phyloP scores from a whole-genome alignment of 140 eudicot species.

The Oenanthe javanica region DNA sequence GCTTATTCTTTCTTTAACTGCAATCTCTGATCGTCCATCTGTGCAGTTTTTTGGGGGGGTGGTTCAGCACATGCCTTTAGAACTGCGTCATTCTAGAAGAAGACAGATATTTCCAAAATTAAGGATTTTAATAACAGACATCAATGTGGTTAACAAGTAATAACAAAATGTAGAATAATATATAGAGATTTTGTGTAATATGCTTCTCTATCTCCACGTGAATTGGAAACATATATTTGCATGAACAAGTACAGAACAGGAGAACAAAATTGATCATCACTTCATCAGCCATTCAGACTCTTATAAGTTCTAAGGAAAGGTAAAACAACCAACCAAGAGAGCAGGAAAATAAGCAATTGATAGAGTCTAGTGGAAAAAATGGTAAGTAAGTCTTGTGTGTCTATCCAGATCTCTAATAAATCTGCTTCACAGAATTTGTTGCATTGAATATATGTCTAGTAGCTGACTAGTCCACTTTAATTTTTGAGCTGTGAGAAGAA shows the following conservation, averaged over 20 bases:
- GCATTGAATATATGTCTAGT: neutral
- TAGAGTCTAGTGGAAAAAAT: too few species aligned
- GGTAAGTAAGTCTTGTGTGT: neutral
- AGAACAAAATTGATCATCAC: neutral
- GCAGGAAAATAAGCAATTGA: too few species aligned
- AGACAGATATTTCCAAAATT: slow-evolving; percentile 7
- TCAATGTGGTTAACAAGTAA: neutral
- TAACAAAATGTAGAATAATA: neutral
- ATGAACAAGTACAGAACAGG: neutral
- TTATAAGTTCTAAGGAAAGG: neutral
- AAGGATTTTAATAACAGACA: neutral
- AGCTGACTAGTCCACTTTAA: neutral
- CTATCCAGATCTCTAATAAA: neutral
- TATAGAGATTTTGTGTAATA: neutral
- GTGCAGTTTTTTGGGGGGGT: slow-evolving; percentile 34
- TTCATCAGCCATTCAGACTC: neutral
- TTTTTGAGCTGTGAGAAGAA: neutral
- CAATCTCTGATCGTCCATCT: slow-evolving; percentile 16
- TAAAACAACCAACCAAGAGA: too few species aligned
- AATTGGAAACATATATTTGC: neutral
- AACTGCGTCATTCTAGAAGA: slow-evolving; percentile 76
- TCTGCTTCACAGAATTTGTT: neutral
- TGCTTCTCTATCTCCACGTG: neutral
- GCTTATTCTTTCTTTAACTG: slow-evolving; percentile 23
- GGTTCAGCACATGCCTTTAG: slow-evolving; percentile 66